Conservation (phyloP, 345 rosid genomes). For the Adansonia digitata region DNA sequence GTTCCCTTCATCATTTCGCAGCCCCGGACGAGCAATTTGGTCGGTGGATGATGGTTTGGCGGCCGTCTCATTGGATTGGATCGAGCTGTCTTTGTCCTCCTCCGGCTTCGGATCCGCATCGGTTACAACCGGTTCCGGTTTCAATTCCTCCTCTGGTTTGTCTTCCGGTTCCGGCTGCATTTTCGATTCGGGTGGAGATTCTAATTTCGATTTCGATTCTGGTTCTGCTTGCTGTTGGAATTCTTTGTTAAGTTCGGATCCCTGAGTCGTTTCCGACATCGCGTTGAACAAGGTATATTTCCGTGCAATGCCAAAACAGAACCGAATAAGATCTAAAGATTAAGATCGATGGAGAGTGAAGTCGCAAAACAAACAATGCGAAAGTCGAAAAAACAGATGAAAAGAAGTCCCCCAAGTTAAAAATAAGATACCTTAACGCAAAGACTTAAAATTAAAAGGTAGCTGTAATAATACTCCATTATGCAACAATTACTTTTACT, state of each 20-base stretch:
- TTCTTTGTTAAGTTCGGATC: neutral
- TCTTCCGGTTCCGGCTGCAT: neutral
- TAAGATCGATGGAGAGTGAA: neutral
- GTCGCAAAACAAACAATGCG: neutral
- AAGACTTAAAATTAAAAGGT: too few relatives aligned
- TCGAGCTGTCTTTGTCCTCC: neutral
- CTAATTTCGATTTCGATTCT: conserved; percentile 23
- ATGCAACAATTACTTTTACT: too few relatives aligned
- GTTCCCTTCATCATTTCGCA: conserved; percentile 52
- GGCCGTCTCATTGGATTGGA: neutral
- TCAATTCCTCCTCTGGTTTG: neutral
- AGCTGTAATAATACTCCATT: too few relatives aligned
- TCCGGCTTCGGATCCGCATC: neutral
- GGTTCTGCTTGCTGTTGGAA: conserved; percentile 15
- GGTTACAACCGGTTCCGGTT: neutral
- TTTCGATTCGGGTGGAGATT: neutral
- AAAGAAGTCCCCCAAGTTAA: neutral
- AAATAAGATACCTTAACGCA: neutral
- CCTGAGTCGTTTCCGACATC: conserved; percentile 1
- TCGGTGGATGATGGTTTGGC: conserved; percentile 12
- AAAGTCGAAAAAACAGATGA: neutral
- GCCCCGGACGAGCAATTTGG: conserved; percentile 28
- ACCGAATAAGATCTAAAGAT: neutral
- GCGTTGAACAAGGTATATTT: neutral
- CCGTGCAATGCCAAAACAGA: neutral